Conservation (phyloP, 2,329 filamentous ascomycete genomes). For the Sarocladiaceae sp. region DNA sequence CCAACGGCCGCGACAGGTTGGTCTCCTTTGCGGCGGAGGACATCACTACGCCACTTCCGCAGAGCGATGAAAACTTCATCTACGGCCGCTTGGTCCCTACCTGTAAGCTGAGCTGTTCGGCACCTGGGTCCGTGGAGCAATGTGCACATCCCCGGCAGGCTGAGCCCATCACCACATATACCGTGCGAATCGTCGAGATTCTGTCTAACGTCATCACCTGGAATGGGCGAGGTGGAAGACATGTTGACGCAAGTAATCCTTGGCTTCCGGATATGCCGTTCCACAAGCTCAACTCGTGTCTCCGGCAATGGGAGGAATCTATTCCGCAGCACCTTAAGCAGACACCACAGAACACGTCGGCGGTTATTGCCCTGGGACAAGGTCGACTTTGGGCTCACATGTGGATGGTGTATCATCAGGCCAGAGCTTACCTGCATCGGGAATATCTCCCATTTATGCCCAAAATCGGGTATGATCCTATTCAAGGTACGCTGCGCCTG, state of each 20-base stretch:
- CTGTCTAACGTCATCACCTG: background rate
- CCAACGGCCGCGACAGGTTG: conserved; percentile 3
- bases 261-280: background rate
- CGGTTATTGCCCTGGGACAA: background rate
- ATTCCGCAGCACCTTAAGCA: background rate
- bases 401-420: conserved; percentile 6
- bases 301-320: background rate
- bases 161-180: background rate
- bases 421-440: conserved; percentile 4
- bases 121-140: background rate
- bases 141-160: background rate
- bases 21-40: background rate
- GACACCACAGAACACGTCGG: background rate
- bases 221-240: conserved; percentile 3
- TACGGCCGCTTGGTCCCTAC: background rate
- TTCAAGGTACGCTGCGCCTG: background rate
- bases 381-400: background rate
- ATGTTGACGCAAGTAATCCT: background rate
- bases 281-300: background rate
- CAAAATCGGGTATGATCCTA: background rate
- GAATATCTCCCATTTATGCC: conserved; percentile 5
- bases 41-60: conserved; percentile 2
- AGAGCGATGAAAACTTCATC: conserved; percentile 3
- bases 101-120: background rate
- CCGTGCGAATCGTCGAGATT: conserved; percentile 1